phyloP scores from a whole-genome alignment of 164 flowering plant species.

The Vitis amurensis region DNA sequence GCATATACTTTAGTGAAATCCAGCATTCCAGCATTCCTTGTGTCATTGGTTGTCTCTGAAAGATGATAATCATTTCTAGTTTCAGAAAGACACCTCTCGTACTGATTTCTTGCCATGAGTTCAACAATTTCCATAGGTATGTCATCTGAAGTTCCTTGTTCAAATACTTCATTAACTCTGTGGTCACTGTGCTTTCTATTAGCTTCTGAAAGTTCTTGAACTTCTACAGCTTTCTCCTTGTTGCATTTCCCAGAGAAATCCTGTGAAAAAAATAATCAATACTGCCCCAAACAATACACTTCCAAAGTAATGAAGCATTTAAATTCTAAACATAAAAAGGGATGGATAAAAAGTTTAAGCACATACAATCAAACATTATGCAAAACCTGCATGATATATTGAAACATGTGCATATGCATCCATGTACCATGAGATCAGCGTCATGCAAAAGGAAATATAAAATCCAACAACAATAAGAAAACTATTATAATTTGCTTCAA shows the following conservation, averaged over 20 bases:
- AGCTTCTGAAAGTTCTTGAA: conserved; percentile 20
- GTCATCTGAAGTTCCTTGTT: conserved; percentile 53
- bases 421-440: too few relatives aligned
- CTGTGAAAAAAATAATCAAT: conserved; percentile 20
- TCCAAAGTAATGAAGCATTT: too few relatives aligned
- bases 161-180: conserved; percentile 22
- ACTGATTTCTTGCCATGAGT: conserved; percentile 75
- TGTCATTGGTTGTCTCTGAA: conserved; percentile 13
- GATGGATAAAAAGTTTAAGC: too few relatives aligned
- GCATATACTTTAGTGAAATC: conserved; percentile 25
- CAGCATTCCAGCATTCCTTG: conserved; percentile 13
- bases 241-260: conserved; percentile 24
- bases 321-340: too few relatives aligned
- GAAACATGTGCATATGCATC: too few relatives aligned
- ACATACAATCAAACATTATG: too few relatives aligned
- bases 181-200: conserved; percentile 17
- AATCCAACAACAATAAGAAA: too few relatives aligned
- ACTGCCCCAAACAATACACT: not conserved
- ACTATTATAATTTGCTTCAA: too few relatives aligned
- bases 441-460: too few relatives aligned
- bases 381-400: too few relatives aligned
- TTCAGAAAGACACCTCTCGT: conserved; percentile 57
- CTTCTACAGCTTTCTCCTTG: conserved; percentile 15
- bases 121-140: conserved; percentile 89
- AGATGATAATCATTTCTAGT: conserved; percentile 22